phyloP scores from a whole-genome alignment of 2,329 filamentous ascomycete genomes.

The Didymella sp. region DNA sequence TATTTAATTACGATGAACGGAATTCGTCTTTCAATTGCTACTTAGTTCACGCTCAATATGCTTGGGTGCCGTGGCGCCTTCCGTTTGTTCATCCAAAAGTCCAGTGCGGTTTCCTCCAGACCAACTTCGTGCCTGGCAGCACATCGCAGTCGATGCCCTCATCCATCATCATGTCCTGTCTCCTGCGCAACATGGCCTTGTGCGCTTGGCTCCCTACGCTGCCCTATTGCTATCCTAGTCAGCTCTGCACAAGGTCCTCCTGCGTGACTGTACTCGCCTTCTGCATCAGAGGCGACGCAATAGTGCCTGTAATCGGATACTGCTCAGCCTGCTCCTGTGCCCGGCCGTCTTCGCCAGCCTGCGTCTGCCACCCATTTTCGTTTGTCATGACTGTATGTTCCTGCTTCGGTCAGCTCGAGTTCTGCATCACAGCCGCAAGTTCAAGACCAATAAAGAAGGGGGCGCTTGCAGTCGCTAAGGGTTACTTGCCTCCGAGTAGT shows the following conservation, averaged over 20 bases:
- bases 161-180: conserved; percentile 1
- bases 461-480: background rate
- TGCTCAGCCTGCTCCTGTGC: background rate
- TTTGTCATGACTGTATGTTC: background rate
- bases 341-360: background rate
- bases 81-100: background rate
- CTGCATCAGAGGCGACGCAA: background rate
- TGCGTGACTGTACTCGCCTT: background rate
- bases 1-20: background rate
- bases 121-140: background rate
- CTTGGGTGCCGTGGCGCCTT: background rate
- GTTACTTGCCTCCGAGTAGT: conserved; percentile 11
- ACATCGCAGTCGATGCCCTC: background rate
- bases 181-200: background rate
- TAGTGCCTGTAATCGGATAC: background rate
- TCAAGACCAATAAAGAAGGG: background rate
- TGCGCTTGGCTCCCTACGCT: background rate
- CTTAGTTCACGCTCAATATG: background rate
- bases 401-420: background rate
- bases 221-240: background rate
- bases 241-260: background rate
- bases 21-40: background rate
- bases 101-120: conserved; percentile 12
- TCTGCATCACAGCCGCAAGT: background rate
- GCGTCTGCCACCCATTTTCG: background rate